phyloP scores from a whole-genome alignment of 345 rosid species.

The Excoecaria agallocha region DNA sequence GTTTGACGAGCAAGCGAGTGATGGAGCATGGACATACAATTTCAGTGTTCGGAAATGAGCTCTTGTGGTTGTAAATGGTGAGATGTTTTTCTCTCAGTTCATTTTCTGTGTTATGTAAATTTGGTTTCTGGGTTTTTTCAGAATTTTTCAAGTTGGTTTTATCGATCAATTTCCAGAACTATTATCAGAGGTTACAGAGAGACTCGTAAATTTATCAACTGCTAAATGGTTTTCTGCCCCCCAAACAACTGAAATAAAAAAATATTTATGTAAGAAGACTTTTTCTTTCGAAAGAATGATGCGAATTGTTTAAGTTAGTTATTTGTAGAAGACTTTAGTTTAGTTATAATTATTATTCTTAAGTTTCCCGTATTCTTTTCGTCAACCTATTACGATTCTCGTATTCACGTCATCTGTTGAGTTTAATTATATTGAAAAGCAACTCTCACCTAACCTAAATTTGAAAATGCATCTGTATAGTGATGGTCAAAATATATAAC shows the following conservation, averaged over 20 bases:
- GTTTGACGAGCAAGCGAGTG: slow-evolving; percentile 11
- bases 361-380: too few species aligned
- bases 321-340: too few species aligned
- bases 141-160: neutral
- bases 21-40: neutral
- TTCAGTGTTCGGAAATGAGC: slow-evolving; percentile 8
- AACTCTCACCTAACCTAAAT: too few species aligned
- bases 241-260: neutral
- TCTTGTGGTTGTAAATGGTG: slow-evolving; percentile 24
- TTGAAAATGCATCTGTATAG: too few species aligned
- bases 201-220: neutral
- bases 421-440: too few species aligned
- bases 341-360: too few species aligned
- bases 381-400: too few species aligned
- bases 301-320: too few species aligned
- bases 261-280: neutral
- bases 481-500: too few species aligned
- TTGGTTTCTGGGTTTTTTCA: neutral
- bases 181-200: neutral
- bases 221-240: neutral
- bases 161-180: neutral
- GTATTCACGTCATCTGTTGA: too few species aligned
- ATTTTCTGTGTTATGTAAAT: slow-evolving; percentile 9
- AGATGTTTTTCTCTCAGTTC: slow-evolving; percentile 2
- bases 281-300: neutral